phyloP scores from a whole-genome alignment of 257 asterid species.

The Salvia hispanica region DNA sequence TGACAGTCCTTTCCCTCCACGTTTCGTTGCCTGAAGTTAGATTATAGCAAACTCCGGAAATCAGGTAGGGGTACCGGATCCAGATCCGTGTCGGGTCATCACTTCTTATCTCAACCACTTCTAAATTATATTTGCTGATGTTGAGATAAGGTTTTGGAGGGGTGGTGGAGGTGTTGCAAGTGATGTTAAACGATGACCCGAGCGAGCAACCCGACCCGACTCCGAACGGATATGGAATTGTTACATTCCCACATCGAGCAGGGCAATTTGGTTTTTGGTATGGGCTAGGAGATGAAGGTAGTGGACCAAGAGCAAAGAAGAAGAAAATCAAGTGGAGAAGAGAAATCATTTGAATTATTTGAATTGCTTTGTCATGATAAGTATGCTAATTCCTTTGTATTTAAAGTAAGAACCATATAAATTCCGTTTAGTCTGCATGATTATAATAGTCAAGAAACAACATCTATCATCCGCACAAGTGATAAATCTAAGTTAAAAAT shows the following conservation, averaged over 20 bases:
- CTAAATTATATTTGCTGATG: neutral
- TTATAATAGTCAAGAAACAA: too few relatives aligned
- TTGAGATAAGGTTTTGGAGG: conserved; percentile 12
- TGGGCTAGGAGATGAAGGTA: neutral
- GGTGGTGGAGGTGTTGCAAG: neutral
- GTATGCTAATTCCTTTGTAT: too few relatives aligned
- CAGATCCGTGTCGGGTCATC: conserved; percentile 1
- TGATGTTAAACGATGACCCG: neutral
- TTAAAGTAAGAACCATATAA: too few relatives aligned
- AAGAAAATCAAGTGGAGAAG: neutral
- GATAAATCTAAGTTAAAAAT: too few relatives aligned
- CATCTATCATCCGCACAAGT: too few relatives aligned
- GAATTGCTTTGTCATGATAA: too few relatives aligned
- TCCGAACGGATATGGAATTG: conserved; percentile 1
- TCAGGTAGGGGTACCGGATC: neutral
- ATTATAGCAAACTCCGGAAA: neutral
- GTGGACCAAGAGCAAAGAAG: neutral
- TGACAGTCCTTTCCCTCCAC: neutral
- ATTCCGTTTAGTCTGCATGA: too few relatives aligned
- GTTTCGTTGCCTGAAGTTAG: neutral
- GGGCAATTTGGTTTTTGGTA: neutral
- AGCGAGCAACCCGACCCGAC: neutral
- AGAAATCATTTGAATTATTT: too few relatives aligned
- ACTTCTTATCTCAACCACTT: neutral
- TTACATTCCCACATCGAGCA: neutral